These are phyloP conservation scores for Botrytis medusae DNA, from an alignment of 2,329 filamentous ascomycete genomes.

Conservation along the genomic window DNA sequence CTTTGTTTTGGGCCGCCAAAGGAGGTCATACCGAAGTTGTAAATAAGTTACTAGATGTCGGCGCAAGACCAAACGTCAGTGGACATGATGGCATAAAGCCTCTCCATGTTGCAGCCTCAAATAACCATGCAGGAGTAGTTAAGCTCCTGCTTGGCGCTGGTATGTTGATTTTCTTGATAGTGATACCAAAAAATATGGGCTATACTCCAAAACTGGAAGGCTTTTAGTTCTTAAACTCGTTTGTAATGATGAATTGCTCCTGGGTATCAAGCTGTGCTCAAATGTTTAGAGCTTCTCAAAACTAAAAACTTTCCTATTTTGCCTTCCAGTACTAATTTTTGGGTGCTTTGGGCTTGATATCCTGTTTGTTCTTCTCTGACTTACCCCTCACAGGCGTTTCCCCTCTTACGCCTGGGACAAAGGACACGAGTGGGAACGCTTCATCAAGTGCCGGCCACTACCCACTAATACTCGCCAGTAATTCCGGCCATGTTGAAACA, in stretches of 20 bases:
- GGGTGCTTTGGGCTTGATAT: background rate
- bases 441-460: constrained; percentile 28
- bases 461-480: constrained; percentile 40
- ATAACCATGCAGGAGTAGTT: constrained; percentile 38
- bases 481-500: constrained; percentile 32
- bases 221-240: background rate
- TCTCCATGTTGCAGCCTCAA: constrained; percentile 41
- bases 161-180: background rate
- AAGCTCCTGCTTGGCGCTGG: constrained; percentile 41
- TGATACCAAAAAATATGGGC: background rate
- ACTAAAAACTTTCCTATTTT: background rate
- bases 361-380: background rate
- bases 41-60: constrained; percentile 23
- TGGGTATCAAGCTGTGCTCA: background rate
- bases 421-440: background rate
- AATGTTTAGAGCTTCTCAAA: background rate
- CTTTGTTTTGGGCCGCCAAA: constrained; percentile 34
- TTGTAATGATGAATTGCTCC: background rate
- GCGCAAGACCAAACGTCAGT: constrained; percentile 32
- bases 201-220: background rate
- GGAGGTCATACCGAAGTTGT: constrained; percentile 25
- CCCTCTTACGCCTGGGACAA: constrained; percentile 38
- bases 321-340: background rate
- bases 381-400: constrained; percentile 30
- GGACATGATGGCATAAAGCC: constrained; percentile 39